These are phyloP conservation scores for Pseudoscleropodium purum DNA, from an alignment of 225 moss, liverwort and hornwort species.

Conservation along the genomic window DNA sequence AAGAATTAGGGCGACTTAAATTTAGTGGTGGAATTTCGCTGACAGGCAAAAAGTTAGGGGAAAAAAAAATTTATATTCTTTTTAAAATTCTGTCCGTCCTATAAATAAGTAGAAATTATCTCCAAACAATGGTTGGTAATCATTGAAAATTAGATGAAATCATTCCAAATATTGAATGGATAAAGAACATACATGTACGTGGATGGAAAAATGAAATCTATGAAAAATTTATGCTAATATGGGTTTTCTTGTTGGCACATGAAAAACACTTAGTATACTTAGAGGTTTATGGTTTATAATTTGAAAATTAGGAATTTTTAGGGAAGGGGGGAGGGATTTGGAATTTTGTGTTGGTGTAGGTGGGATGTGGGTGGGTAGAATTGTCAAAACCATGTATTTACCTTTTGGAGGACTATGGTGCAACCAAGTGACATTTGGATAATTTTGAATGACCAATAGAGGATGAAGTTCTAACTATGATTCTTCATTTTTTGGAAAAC, in stretches of 20 bases:
- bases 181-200: rapidly evolving
- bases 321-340: neutral
- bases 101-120: neutral
- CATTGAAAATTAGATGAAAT: neutral
- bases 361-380: neutral
- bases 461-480: neutral
- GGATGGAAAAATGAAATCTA: neutral
- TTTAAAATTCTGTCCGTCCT: neutral
- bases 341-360: too few relatives aligned
- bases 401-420: too few relatives aligned
- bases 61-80: rapidly evolving
- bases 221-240: neutral
- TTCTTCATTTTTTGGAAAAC: neutral
- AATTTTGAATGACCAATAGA: too few relatives aligned
- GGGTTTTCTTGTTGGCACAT: rapidly evolving
- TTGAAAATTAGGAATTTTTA: too few relatives aligned
- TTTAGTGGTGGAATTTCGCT: neutral
- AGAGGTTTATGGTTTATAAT: too few relatives aligned
- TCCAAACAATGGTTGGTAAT: neutral
- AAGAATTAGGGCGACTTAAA: neutral
- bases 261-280: neutral
- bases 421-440: neutral
- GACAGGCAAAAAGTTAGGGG: neutral
- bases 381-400: neutral
- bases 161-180: rapidly evolving